Evolutionary conservation across 2,329 filamentous ascomycete genomes (phyloP).

Genomic region (Aureobasidium sp.): DNA sequence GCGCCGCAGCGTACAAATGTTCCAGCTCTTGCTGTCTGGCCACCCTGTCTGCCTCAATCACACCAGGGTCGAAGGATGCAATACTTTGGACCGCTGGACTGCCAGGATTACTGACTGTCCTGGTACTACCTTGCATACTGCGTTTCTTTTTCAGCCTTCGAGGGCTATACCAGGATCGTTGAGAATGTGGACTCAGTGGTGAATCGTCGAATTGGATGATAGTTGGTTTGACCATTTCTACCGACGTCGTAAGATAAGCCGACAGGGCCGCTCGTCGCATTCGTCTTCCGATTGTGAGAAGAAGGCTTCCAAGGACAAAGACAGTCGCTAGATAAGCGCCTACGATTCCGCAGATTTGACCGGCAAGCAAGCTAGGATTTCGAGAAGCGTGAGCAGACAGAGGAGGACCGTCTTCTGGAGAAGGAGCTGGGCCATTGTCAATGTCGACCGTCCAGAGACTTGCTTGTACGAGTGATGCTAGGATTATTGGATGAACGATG

Average conservation of each 20-base stretch:
- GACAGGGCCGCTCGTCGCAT: slow-evolving; percentile 36
- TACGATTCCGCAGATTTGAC: slow-evolving; percentile 74
- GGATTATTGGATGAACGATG: neutral
- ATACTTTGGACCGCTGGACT: slow-evolving; percentile 49
- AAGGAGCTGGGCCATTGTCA: slow-evolving; percentile 49
- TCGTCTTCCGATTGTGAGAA: slow-evolving; percentile 40
- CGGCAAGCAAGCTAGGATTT: slow-evolving; percentile 60
- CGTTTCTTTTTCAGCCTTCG: slow-evolving; percentile 20
- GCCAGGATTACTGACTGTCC: slow-evolving; percentile 33
- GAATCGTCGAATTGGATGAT: slow-evolving; percentile 27
- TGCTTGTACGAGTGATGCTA: slow-evolving; percentile 2
- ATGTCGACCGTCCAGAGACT: slow-evolving; percentile 37
- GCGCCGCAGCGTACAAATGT: slow-evolving; percentile 81
- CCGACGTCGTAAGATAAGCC: slow-evolving; percentile 44
- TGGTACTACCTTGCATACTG: slow-evolving; percentile 23
- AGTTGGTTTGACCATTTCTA: slow-evolving; percentile 49
- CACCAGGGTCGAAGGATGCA: slow-evolving; percentile 64
- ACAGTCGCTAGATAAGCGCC: slow-evolving; percentile 74
- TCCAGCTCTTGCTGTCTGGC: slow-evolving; percentile 78
- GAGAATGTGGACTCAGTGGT: slow-evolving; percentile 25
- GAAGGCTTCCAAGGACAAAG: slow-evolving; percentile 58
- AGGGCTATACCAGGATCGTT: slow-evolving; percentile 25
- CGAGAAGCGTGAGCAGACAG: slow-evolving; percentile 51
- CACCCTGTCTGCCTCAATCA: slow-evolving; percentile 65
- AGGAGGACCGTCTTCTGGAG: slow-evolving; percentile 53